A percentile compares a stretch with the other conserved stretches of the same genome.
Conservation (phyloP, 2,329 filamentous ascomycete species). For the Incumbomyces lentus region DNA sequence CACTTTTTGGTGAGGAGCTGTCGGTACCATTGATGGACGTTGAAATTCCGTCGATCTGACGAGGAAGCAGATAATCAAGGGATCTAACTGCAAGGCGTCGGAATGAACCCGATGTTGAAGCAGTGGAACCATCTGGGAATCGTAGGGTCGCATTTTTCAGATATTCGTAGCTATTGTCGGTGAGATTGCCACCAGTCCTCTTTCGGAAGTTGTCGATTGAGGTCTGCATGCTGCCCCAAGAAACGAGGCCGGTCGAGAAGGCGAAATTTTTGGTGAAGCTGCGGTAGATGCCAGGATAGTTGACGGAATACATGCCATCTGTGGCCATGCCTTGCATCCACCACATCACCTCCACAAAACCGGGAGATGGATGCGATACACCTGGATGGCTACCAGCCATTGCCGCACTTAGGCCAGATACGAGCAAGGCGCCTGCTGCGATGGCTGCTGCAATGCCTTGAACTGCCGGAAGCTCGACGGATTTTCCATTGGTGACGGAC, state of each 20-base stretch:
- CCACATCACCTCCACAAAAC: constrained; percentile 72
- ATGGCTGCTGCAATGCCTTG: constrained; percentile 76
- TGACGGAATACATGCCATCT: constrained; percentile 91
- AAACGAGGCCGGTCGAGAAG: constrained; percentile 76
- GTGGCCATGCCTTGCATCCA: constrained; percentile 92
- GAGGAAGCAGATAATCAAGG: constrained; percentile 16
- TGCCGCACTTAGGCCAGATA: constrained; percentile 62
- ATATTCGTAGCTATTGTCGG: constrained; percentile 62
- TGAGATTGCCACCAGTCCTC: constrained; percentile 77
- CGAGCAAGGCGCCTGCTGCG: constrained; percentile 67
- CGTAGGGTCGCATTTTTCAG: constrained; percentile 68
- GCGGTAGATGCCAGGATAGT: constrained; percentile 76
- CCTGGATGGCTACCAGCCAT: constrained; percentile 51
- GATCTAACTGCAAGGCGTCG: constrained; percentile 54
- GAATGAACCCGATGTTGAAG: constrained; percentile 31
- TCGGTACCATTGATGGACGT: constrained; percentile 28
- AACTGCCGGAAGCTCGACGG: constrained; percentile 61
- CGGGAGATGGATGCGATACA: constrained; percentile 61
- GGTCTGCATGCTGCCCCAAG: constrained; percentile 69
- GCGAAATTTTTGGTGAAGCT: constrained; percentile 89
- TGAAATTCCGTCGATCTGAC: constrained; percentile 11
- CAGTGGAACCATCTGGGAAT: constrained; percentile 51
- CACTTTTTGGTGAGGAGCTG: constrained; percentile 18
- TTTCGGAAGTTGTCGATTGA: constrained; percentile 76
- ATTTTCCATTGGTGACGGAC: constrained; percentile 77